Percentiles rank a stretch among this genome's conserved stretches.
phyloP scores from a whole-genome alignment of 1,284 basidiomycete genomes.

The Austroboletus novae-zelandiae region DNA sequence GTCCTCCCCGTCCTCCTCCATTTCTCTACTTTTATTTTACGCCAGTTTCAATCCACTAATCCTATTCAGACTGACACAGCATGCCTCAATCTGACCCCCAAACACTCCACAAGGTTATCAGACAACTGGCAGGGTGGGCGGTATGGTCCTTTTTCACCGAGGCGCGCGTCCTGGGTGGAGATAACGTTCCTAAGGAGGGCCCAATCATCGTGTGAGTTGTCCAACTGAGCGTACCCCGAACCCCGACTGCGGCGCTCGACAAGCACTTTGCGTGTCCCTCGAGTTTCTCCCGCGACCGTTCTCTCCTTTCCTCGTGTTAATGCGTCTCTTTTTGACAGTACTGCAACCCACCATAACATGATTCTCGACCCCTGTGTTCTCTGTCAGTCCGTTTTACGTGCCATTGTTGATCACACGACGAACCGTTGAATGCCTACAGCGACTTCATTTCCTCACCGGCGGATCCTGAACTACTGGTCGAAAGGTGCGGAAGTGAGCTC shows the following conservation, averaged over 20 bases:
- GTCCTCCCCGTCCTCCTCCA: not conserved
- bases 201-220: slow-evolving; percentile 82
- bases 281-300: not conserved
- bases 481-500: slow-evolving; percentile 50
- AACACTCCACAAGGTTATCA: slow-evolving; percentile 60
- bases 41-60: slow-evolving; percentile 2
- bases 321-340: slow-evolving; percentile 42
- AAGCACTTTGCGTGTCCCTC: not conserved
- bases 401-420: slow-evolving; percentile 13
- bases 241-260: slow-evolving; percentile 1
- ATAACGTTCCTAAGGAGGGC: slow-evolving; percentile 81
- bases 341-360: slow-evolving; percentile 91
- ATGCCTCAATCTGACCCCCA: slow-evolving; percentile 37
- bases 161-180: slow-evolving; percentile 77
- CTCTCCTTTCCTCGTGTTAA: slow-evolving; percentile 10
- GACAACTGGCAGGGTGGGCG: slow-evolving; percentile 68
- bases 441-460: slow-evolving; percentile 70
- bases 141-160: slow-evolving; percentile 85
- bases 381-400: slow-evolving; percentile 50
- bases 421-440: slow-evolving; percentile 42
- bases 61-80: slow-evolving; percentile 4
- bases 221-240: not conserved
- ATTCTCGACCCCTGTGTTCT: slow-evolving; percentile 82
- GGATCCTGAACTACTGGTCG: slow-evolving; percentile 93
- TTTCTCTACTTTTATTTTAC: slow-evolving; percentile 6